Percentiles rank a stretch among this genome's conserved stretches.
phyloP scores from a whole-genome alignment of 306 rosid genomes.

The Myrica gale region DNA sequence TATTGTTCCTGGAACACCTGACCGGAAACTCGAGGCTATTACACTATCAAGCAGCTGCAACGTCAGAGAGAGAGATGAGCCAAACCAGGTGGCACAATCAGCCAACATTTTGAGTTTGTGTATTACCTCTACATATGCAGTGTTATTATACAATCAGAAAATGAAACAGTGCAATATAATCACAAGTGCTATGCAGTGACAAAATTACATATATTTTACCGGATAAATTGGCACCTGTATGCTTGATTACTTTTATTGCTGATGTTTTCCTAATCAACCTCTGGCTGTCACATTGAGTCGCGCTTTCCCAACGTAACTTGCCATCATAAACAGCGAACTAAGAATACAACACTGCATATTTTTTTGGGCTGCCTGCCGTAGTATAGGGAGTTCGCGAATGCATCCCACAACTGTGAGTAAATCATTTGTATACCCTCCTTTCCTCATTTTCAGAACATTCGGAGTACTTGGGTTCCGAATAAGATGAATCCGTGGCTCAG shows the following conservation, averaged over 20 bases:
- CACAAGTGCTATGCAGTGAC: not conserved
- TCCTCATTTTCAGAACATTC: slow-evolving; percentile 17
- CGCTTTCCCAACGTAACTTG: not conserved
- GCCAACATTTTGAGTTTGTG: not conserved
- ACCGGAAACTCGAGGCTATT: too few species aligned
- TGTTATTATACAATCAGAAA: not conserved
- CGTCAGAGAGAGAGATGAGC: not conserved
- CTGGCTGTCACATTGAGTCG: not conserved
- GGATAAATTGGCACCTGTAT: not conserved
- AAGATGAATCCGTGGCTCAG: slow-evolving; percentile 34
- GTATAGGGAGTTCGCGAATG: not conserved
- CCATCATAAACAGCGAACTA: not conserved
- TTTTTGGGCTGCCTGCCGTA: slow-evolving; percentile 23
- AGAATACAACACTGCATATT: not conserved
- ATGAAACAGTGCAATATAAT: not conserved
- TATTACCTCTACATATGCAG: not conserved
- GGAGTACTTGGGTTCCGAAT: slow-evolving; percentile 14
- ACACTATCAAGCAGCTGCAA: too few species aligned
- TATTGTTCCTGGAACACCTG: too few species aligned
- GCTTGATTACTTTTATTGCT: not conserved
- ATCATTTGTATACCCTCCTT: not conserved
- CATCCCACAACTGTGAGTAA: slow-evolving; percentile 23
- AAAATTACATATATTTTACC: not conserved
- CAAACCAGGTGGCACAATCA: not conserved
- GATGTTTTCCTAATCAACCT: not conserved